phyloP scores from a whole-genome alignment of 805 yeast genomes.

The Candida quercuum region DNA sequence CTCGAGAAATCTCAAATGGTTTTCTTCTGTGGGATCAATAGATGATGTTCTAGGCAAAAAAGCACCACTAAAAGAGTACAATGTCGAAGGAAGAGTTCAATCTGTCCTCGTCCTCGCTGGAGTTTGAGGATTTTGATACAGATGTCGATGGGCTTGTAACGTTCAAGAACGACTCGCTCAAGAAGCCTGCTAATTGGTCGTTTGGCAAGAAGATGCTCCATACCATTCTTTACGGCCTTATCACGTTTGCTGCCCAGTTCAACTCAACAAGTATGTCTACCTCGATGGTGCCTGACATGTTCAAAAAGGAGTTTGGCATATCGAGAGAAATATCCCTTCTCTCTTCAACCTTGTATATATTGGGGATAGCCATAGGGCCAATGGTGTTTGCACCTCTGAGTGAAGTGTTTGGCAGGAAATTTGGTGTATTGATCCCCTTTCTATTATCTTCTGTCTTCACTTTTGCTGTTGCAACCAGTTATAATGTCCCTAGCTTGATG shows the following conservation, averaged over 20 bases:
- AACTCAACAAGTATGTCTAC: slow-evolving; percentile 47
- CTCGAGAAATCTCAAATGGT: too few relatives aligned
- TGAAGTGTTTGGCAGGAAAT: slow-evolving; percentile 34
- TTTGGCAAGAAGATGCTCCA: slow-evolving; percentile 29
- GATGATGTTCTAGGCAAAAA: too few relatives aligned
- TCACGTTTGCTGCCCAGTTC: slow-evolving; percentile 40
- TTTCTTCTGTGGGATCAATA: too few relatives aligned
- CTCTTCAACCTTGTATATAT: slow-evolving; percentile 51
- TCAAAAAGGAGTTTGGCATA: slow-evolving; percentile 34
- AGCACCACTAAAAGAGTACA: too few relatives aligned
- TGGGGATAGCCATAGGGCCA: slow-evolving; percentile 61
- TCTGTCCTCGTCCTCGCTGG: background rate
- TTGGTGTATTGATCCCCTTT: slow-evolving; percentile 39
- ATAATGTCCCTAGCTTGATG: slow-evolving; percentile 45
- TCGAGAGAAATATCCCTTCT: slow-evolving; percentile 43
- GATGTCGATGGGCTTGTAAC: slow-evolving; percentile 12
- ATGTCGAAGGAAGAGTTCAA: background rate
- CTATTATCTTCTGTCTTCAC: slow-evolving; percentile 35
- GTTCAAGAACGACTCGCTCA: slow-evolving; percentile 5
- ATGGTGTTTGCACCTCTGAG: slow-evolving; percentile 58
- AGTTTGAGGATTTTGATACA: background rate
- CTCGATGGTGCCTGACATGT: slow-evolving; percentile 27
- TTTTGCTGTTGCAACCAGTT: slow-evolving; percentile 46
- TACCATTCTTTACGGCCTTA: slow-evolving; percentile 33
- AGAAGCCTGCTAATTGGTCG: slow-evolving; percentile 33